These are phyloP conservation scores for Cordyceps pruinosa DNA, from an alignment of 2,329 filamentous ascomycete genomes.

Conservation along the genomic window DNA sequence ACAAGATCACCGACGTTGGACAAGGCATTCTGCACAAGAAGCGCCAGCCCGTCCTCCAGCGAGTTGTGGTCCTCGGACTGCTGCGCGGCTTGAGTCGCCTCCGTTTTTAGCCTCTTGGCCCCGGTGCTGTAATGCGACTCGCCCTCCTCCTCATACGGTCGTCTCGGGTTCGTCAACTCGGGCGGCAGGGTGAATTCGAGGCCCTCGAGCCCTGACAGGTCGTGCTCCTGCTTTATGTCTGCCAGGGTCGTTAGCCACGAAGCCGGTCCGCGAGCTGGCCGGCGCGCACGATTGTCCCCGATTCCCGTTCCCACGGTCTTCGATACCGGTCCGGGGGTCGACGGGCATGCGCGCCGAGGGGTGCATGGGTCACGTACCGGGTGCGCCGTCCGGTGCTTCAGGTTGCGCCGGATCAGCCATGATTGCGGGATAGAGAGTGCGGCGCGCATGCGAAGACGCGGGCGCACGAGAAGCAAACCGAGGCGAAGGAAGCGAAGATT, in stretches of 20 bases:
- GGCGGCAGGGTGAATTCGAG: conserved; percentile 30
- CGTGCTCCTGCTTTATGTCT: conserved; percentile 35
- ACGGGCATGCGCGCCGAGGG: not conserved
- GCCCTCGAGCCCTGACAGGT: conserved; percentile 24
- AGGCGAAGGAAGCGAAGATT: not conserved
- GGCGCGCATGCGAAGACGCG: conserved; percentile 13
- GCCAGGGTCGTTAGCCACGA: conserved; percentile 21
- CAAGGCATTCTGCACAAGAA: conserved; percentile 35
- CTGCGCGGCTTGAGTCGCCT: not conserved
- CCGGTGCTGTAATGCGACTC: conserved; percentile 21
- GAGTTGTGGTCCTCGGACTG: conserved; percentile 14
- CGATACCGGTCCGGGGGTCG: not conserved
- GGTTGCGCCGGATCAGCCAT: conserved; percentile 37
- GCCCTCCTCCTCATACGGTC: conserved; percentile 27
- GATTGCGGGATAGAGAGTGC: conserved; percentile 22
- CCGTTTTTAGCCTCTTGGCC: conserved; percentile 10
- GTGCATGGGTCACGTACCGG: conserved; percentile 25
- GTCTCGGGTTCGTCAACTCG: conserved; percentile 28
- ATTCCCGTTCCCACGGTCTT: not conserved
- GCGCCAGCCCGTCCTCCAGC: conserved; percentile 30
- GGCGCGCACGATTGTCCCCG: not conserved
- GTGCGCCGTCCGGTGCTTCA: conserved; percentile 26
- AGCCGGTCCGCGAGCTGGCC: not conserved
- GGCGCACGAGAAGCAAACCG: conserved; percentile 14
- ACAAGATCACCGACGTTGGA: conserved; percentile 33